These are phyloP conservation scores for Sanghuangporus baumii DNA, from an alignment of 1,284 basidiomycete genomes.

Conservation along the genomic window DNA sequence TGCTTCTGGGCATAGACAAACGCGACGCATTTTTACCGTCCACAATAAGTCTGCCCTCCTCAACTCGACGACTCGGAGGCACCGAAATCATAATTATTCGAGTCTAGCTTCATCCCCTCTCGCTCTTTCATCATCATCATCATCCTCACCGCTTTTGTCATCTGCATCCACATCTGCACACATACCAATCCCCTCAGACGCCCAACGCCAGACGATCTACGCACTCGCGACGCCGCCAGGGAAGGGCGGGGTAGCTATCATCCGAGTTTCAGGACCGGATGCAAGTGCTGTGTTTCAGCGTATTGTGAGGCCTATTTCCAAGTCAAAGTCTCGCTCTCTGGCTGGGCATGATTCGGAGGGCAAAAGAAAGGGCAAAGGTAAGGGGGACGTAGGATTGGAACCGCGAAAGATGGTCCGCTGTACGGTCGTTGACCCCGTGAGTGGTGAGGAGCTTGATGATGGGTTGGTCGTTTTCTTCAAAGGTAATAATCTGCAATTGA, in stretches of 20 bases:
- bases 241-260: constrained; percentile 75
- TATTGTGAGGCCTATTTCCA: constrained; percentile 37
- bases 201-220: constrained; percentile 72
- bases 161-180: not conserved
- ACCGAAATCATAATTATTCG: no score
- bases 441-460: constrained; percentile 66
- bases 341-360: constrained; percentile 4
- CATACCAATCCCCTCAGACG: constrained; percentile 37
- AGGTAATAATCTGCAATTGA: constrained; percentile 37
- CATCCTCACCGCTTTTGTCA: not conserved
- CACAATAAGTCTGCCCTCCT: not conserved
- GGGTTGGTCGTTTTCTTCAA: constrained; percentile 78
- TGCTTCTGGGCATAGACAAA: not conserved
- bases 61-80: not conserved
- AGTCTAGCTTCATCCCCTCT: no score
- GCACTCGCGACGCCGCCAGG: constrained; percentile 82
- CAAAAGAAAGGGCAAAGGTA: constrained; percentile 18
- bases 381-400: constrained; percentile 26
- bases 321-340: constrained; percentile 11
- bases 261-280: constrained; percentile 77
- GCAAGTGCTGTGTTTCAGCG: constrained; percentile 51
- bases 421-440: constrained; percentile 59
- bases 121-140: not conserved
- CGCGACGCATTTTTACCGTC: no score
- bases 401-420: constrained; percentile 71